Conservation (phyloP, 1,284 basidiomycete species). For the Cutaneotrichosporon sp. region DNA sequence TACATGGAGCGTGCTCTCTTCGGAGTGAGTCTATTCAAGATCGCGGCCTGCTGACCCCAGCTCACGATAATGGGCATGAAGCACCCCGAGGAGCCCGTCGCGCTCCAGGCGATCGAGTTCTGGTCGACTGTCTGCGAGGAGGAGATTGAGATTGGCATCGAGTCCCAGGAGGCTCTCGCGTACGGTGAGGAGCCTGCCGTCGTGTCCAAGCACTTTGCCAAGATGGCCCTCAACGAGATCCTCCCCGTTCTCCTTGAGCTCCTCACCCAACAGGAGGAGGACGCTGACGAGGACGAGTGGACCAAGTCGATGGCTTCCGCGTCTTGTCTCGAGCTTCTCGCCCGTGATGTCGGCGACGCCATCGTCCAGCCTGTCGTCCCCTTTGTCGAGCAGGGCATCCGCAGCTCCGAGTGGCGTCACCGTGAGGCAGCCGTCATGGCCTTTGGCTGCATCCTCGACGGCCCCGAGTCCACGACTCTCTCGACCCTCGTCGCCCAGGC, state of each 20-base stretch:
- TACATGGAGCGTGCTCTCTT: slow-evolving; percentile 99
- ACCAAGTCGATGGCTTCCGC: slow-evolving; percentile 98
- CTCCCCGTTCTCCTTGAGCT: slow-evolving; percentile 86
- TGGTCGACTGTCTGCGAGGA: slow-evolving; percentile 99
- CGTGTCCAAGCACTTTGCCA: slow-evolving; percentile 88
- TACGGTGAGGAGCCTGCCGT: slow-evolving; percentile 87
- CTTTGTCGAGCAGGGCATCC: slow-evolving; percentile 97
- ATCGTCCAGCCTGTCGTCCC: slow-evolving; percentile 93
- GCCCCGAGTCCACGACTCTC: slow-evolving; percentile 75
- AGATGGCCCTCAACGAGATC: slow-evolving; percentile 90
- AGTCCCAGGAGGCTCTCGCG: slow-evolving; percentile 88
- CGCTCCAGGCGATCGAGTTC: slow-evolving; percentile 96
- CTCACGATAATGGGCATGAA: slow-evolving; percentile 99
- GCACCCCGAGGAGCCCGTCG: slow-evolving; percentile 84
- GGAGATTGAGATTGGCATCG: slow-evolving; percentile 89
- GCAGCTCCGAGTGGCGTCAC: slow-evolving; percentile 79
- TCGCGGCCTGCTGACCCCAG: slow-evolving; percentile 53
- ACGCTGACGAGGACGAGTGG: slow-evolving; percentile 99
- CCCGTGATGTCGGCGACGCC: slow-evolving; percentile 83
- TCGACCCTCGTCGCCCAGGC: slow-evolving; percentile 92
- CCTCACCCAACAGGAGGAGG: slow-evolving; percentile 90
- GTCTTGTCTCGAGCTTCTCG: slow-evolving; percentile 84
- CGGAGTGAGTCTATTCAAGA: slow-evolving; percentile 63
- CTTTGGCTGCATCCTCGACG: slow-evolving; percentile 96
- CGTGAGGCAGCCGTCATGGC: slow-evolving; percentile 98